phyloP scores from a whole-genome alignment of 2,329 filamentous ascomycete species.

The Trichoderma arundinaceum region DNA sequence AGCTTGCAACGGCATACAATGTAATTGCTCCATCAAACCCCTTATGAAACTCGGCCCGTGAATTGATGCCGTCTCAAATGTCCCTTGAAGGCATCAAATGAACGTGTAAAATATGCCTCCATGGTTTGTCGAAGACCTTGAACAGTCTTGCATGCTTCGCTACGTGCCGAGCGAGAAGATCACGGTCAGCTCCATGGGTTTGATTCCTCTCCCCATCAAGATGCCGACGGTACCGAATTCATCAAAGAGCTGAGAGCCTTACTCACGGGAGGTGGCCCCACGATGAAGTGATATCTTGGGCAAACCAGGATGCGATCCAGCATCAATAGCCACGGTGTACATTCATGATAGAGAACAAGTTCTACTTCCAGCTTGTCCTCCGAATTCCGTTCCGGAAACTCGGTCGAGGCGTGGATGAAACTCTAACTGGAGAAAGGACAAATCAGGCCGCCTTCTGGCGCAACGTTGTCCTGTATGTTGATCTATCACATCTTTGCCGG shows the following conservation, averaged over 20 bases:
- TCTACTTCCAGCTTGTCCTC: neutral
- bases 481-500: constrained; percentile 12
- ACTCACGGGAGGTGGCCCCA: neutral
- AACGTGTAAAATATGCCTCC: neutral
- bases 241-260: constrained; percentile 1
- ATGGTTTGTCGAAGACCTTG: constrained; percentile 9
- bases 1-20: too few relatives aligned
- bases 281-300: constrained; percentile 3
- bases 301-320: neutral
- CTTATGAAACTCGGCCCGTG: neutral
- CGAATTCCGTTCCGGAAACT: constrained; percentile 9
- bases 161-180: constrained; percentile 16
- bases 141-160: constrained; percentile 1
- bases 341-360: neutral
- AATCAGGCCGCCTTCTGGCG: constrained; percentile 4
- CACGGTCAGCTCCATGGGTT: constrained; percentile 11
- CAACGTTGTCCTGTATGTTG: constrained; percentile 13
- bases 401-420: neutral
- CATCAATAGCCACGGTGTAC: neutral
- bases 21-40: too few relatives aligned
- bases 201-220: neutral
- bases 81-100: neutral
- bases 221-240: constrained; percentile 17
- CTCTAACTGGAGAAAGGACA: neutral
- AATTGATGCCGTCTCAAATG: neutral